Conservation (phyloP, 371 early-diverging fungal species). For the Lichtheimia ornata region DNA sequence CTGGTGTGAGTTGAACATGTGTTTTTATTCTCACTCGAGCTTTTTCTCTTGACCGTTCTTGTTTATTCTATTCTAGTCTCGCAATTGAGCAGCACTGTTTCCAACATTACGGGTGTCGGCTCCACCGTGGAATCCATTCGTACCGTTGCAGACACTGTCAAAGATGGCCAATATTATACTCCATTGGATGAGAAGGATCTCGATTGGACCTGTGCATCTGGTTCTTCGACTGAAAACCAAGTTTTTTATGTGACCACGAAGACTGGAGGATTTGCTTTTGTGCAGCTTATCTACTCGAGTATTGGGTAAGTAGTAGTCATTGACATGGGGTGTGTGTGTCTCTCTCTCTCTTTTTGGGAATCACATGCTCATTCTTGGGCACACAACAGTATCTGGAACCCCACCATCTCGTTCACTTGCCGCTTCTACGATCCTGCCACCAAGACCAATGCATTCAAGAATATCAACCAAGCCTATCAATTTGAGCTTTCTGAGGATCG, state of each 20-base stretch:
- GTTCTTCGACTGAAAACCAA: slow-evolving; percentile 87
- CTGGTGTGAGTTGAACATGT: no score
- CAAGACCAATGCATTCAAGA: slow-evolving; percentile 69
- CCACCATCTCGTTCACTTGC: slow-evolving; percentile 79
- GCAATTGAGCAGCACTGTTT: slow-evolving; percentile 49
- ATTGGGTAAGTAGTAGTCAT: slow-evolving; percentile 58
- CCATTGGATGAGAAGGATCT: slow-evolving; percentile 65
- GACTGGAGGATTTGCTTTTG: slow-evolving; percentile 75
- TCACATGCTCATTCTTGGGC: background rate
- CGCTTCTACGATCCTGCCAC: slow-evolving; percentile 70
- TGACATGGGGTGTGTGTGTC: no score
- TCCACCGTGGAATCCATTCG: slow-evolving; percentile 36
- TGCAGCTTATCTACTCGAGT: slow-evolving; percentile 86
- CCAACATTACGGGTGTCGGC: slow-evolving; percentile 47
- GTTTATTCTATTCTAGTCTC: slow-evolving; percentile 33
- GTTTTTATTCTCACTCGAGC: no score
- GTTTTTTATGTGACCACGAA: slow-evolving; percentile 82
- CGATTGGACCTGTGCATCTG: slow-evolving; percentile 71
- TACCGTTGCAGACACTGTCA: slow-evolving; percentile 58
- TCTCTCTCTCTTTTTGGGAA: no score
- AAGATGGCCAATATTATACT: slow-evolving; percentile 58
- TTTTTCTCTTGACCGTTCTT: no score
- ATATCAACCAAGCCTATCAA: slow-evolving; percentile 63
- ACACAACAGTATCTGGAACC: slow-evolving; percentile 38
- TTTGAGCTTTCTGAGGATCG: slow-evolving; percentile 70